Evolutionary conservation across 106 monocot genomes (phyloP).

Genomic region (Allium cepa): DNA sequence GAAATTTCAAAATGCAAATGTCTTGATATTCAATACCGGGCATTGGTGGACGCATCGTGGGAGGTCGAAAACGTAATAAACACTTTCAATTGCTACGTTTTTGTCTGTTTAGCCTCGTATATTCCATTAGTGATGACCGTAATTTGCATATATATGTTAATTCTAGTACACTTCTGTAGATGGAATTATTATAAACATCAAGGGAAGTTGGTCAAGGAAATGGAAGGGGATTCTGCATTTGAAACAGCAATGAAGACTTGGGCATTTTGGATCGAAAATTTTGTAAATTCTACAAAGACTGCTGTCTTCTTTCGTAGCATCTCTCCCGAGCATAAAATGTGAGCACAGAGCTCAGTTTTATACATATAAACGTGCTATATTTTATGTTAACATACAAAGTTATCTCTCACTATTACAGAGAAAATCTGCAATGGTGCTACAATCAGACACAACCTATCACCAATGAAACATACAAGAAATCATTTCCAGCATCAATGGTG

Average conservation of each 20-base stretch:
- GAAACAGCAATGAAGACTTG: conserved; percentile 16
- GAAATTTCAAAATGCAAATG: background rate
- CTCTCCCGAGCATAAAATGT: conserved; percentile 12
- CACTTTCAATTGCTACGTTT: background rate
- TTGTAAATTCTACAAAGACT: conserved; percentile 11
- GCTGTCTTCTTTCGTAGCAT: conserved; percentile 27
- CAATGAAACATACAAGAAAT: conserved; percentile 14
- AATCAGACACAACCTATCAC: conserved; percentile 31
- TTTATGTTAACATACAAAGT: background rate
- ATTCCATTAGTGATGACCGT: background rate
- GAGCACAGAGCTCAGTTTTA: background rate
- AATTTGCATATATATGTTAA: too few species aligned
- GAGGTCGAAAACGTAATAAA: conserved; percentile 10
- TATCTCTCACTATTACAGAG: conserved; percentile 13
- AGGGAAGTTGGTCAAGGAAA: conserved; percentile 13
- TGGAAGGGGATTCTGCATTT: conserved; percentile 16
- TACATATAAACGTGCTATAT: background rate
- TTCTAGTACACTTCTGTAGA: conserved; percentile 2
- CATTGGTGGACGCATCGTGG: conserved; percentile 43
- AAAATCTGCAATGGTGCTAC: conserved; percentile 35
- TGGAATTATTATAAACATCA: conserved; percentile 18
- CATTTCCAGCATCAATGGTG: conserved; percentile 26
- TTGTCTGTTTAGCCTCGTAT: background rate
- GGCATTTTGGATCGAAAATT: conserved; percentile 18
- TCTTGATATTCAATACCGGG: conserved; percentile 23